A percentile compares a stretch with the other conserved stretches of the same genome.
These are phyloP conservation scores for Parastagonospora nodorum DNA, from an alignment of 2,329 filamentous ascomycete species.

Conservation along the genomic window DNA sequence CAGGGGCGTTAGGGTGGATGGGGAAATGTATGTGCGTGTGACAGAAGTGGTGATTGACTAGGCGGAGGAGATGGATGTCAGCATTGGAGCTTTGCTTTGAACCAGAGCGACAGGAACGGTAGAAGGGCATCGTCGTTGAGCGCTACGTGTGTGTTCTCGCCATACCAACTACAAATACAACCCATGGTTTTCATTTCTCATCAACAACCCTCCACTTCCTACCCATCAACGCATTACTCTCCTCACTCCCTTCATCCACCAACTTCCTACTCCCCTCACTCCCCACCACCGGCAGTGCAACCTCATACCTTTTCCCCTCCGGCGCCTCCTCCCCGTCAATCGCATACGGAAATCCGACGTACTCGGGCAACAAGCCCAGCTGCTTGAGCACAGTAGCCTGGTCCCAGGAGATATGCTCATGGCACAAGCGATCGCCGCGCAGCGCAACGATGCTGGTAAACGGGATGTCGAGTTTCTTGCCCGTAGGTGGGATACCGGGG, in stretches of 20 bases:
- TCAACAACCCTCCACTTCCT: constrained; percentile 36
- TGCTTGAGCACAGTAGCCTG: constrained; percentile 67
- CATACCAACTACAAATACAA: not conserved
- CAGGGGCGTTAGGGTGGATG: not conserved
- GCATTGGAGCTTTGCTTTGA: not conserved
- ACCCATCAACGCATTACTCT: constrained; percentile 63
- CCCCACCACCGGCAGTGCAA: constrained; percentile 65
- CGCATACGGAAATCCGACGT: constrained; percentile 61
- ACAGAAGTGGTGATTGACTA: not conserved
- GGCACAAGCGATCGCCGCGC: constrained; percentile 69
- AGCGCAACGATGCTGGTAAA: constrained; percentile 70
- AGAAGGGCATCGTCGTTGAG: not conserved
- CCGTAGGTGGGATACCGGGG: constrained; percentile 41
- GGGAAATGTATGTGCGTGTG: not conserved
- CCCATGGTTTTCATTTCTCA: constrained; percentile 16
- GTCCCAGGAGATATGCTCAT: constrained; percentile 75
- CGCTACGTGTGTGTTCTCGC: not conserved
- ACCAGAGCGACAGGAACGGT: not conserved
- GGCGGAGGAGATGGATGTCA: not conserved
- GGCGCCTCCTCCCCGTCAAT: constrained; percentile 39
- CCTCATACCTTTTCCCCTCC: constrained; percentile 58
- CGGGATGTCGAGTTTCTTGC: constrained; percentile 58
- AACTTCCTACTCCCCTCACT: constrained; percentile 59
- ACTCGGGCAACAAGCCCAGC: constrained; percentile 67
- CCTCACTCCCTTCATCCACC: constrained; percentile 54